Conservation (phyloP, 2,329 filamentous ascomycete genomes). For the Sphaerostilbella broomeana region DNA sequence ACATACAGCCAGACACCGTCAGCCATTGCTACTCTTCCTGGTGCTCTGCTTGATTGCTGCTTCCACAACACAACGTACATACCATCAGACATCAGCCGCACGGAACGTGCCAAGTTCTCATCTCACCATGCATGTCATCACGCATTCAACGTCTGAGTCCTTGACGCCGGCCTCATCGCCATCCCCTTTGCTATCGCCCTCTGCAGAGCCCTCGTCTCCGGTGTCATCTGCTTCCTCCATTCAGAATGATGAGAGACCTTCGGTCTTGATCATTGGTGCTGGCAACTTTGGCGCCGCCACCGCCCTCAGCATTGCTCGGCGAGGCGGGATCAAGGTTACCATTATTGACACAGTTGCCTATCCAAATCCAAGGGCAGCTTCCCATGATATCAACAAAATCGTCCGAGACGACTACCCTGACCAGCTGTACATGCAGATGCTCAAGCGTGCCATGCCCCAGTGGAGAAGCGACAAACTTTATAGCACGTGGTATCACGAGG, state of each 20-base stretch:
- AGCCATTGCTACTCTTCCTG: too few relatives aligned
- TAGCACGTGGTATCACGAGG: conserved; percentile 47
- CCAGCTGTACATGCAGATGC: conserved; percentile 34
- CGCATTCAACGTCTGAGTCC: not conserved
- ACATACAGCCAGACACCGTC: too few relatives aligned
- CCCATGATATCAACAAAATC: conserved; percentile 42
- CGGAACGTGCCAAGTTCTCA: not conserved
- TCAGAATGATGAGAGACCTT: conserved; percentile 3
- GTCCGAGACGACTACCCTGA: conserved; percentile 37
- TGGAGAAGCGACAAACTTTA: conserved; percentile 44
- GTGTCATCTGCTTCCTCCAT: conserved; percentile 11
- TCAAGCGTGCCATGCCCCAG: conserved; percentile 33
- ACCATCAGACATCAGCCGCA: too few relatives aligned
- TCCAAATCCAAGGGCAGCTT: conserved; percentile 35
- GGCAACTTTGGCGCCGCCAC: conserved; percentile 40
- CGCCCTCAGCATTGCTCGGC: conserved; percentile 29
- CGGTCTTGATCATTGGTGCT: conserved; percentile 35
- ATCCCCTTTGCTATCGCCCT: conserved; percentile 2
- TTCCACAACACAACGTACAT: not conserved
- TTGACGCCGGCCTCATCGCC: conserved; percentile 3
- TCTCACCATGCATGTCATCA: conserved; percentile 13
- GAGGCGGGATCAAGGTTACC: conserved; percentile 25
- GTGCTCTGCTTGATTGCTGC: too few relatives aligned
- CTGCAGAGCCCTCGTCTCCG: conserved; percentile 8
- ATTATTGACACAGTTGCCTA: conserved; percentile 31